Evolutionary conservation across 1,139 yeast species (phyloP), one percentile per base, ranked within the genome.

Genomic region (Suhomyces bribrorum): DNA sequence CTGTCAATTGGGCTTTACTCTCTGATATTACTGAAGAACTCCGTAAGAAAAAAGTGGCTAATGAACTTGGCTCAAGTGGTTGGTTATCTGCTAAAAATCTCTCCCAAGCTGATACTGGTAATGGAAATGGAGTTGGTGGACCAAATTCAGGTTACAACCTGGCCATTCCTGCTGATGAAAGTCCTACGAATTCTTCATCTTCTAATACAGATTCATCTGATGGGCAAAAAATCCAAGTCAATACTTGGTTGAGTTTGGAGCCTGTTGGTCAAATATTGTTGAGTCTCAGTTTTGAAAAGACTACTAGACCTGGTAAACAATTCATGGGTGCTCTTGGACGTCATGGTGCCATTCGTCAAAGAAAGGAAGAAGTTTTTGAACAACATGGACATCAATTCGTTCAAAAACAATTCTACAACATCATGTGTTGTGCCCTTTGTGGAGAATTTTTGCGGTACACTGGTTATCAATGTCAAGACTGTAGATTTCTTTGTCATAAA

Each of bases 341-440:
- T 73, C 96, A 90, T 60, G 97, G 97, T 65, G 98, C 98, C 44
- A 92, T 92, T 50, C 84, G 96, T 55, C 94, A 88, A 63, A 82
- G 87, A 69, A 90, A 90, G 55, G 97, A 90, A 57, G 97, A 90
- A 55, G 88, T 92, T 1, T 88, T 82, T 59, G 97, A 90, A 62
- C 95, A 92, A 56, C 95, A 88, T 57, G 98, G 98, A 11, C 98
- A 92, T 66, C 95, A 88, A 61, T 92, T 92, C 67, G 95, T 88
- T 28, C 96, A 88, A 59, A 92, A 88, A 52, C 96, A 89, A 59
- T 89, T 92, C 58, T 92, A 92, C 73, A 88, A 87, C 52, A 87
- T 92, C 53, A 92, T 92, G 97, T 81, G 94, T 49, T 92, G 98
- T 67, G 96, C 97, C 1, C 79, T 89, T 45, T 92, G 98, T 73